Evolutionary conservation across 192 early-diverging fungal genomes (phyloP), one percentile per base, ranked within the genome.

Genomic region (Backusella sp.): DNA sequence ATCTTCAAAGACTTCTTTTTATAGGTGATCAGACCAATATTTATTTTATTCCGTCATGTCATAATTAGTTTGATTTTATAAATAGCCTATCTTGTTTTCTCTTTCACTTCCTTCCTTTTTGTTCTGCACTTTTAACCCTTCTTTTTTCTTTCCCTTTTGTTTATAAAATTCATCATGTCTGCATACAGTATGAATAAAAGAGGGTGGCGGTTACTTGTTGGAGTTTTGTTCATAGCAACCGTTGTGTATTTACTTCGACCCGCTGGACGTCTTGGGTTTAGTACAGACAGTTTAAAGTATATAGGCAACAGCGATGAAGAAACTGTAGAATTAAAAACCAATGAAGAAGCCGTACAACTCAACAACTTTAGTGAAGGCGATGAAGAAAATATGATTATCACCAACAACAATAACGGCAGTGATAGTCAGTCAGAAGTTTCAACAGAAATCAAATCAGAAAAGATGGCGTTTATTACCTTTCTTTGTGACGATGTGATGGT

Each of bases 401-500:
- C 6, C n/a, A 26, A 62, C 23, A 62, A n/a, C n/a, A 26, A 62
- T 28, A n/a, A 56, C 7, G 21, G n/a, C 12, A 62, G 23, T 56
- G 26, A 62, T 62, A 62, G 12, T 11, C 21, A 62, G 56, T 62
- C 26, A 28, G 9, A 11, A 28, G 23, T n/a, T 28, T 23, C 7
- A 28, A 11, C n/a, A 14, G 4, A 28, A 9, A 23, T 28, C 21
- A 11, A 62, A 28, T 3, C 56, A 62, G 56, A 39, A 23, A 69
- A 69, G 3, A 69, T 23, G 36, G 74, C 74, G 2, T 76, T 67
- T 69, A 67, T 44, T 42, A 46, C 74, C 26, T 76, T 69, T 68
- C 44, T 76, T 15, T 76, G 74, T 44, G 74, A 76, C n/a, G 65
- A 76, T 68, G 37, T 67, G 6, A 69, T 76, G 74, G 74, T 76